A percentile compares a stretch with the other conserved stretches of the same genome.
These are phyloP conservation scores for Irpex sp. DNA, from an alignment of 1,284 basidiomycete genomes.

Conservation along the genomic window DNA sequence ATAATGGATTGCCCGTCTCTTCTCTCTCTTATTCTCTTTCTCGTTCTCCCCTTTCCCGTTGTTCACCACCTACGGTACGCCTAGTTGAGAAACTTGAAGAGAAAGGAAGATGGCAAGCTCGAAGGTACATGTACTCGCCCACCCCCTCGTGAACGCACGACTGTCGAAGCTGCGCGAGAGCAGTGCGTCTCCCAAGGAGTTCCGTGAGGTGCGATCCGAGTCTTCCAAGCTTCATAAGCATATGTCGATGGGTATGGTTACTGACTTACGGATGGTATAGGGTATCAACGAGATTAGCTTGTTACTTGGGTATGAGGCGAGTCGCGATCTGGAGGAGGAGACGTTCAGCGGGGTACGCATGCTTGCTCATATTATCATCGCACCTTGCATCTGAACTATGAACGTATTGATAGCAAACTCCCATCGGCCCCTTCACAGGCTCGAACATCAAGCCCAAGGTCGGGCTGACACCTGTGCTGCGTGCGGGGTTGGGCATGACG, in stretches of 20 bases:
- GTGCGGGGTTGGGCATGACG: slow-evolving; percentile 93
- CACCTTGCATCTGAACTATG: not conserved
- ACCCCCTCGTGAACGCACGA: slow-evolving; percentile 70
- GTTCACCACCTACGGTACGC: no score
- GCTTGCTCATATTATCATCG: not conserved
- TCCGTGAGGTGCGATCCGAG: slow-evolving; percentile 57
- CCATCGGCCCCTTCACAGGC: slow-evolving; percentile 63
- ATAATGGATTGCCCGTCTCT: not conserved
- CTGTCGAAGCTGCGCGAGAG: slow-evolving; percentile 65
- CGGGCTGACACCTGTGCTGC: slow-evolving; percentile 85
- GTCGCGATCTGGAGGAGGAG: slow-evolving; percentile 54
- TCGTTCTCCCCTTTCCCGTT: no score
- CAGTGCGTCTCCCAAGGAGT: slow-evolving; percentile 65
- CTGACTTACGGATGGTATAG: not conserved
- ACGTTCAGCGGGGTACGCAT: slow-evolving; percentile 55
- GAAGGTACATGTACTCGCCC: slow-evolving; percentile 53
- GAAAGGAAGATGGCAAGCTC: not conserved
- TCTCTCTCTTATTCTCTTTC: not conserved
- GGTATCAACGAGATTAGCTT: slow-evolving; percentile 68
- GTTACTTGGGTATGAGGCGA: slow-evolving; percentile 73
- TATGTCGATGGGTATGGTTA: no score
- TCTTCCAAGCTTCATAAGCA: no score
- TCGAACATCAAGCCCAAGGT: slow-evolving; percentile 66
- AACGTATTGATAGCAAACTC: slow-evolving; percentile 59
- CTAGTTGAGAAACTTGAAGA: no score